Evolutionary conservation across 768 basidiomycete genomes (phyloP).

Genomic region (Hericium alpestre): DNA sequence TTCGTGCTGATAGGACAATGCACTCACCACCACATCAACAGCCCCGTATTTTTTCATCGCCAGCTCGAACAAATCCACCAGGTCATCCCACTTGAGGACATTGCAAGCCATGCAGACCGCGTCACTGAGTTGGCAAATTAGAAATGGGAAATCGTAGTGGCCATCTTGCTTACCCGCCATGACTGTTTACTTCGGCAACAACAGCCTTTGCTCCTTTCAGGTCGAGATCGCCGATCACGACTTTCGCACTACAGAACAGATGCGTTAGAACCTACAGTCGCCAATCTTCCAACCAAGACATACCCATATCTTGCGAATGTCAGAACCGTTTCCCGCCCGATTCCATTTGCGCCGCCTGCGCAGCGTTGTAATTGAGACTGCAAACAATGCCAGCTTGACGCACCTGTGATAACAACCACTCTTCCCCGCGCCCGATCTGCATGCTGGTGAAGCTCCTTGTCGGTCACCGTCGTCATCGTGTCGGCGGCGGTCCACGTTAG

Average conservation of each 20-base stretch:
- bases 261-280: background rate
- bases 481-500: background rate
- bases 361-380: background rate
- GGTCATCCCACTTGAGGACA: conserved; percentile 45
- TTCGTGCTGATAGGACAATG: background rate
- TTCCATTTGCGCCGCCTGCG: conserved; percentile 24
- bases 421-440: conserved; percentile 15
- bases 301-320: conserved; percentile 45
- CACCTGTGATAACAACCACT: conserved; percentile 19
- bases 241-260: conserved; percentile 30
- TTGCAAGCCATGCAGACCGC: conserved; percentile 36
- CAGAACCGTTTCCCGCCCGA: conserved; percentile 41
- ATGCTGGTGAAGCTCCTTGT: conserved; percentile 13
- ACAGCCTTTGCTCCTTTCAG: conserved; percentile 28
- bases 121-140: conserved; percentile 20
- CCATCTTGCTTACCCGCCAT: conserved; percentile 31
- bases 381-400: background rate
- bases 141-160: background rate
- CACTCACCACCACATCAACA: conserved; percentile 43
- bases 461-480: conserved; percentile 16
- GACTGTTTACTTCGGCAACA: conserved; percentile 28
- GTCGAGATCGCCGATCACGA: conserved; percentile 43
- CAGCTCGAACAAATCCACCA: conserved; percentile 39
- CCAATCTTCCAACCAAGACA: conserved; percentile 2
- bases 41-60: conserved; percentile 35